A percentile compares a stretch with the other conserved stretches of the same genome.
Evolutionary conservation across 192 early-diverging fungal species (phyloP).

Genomic region (Backusella parvicylindrica): DNA sequence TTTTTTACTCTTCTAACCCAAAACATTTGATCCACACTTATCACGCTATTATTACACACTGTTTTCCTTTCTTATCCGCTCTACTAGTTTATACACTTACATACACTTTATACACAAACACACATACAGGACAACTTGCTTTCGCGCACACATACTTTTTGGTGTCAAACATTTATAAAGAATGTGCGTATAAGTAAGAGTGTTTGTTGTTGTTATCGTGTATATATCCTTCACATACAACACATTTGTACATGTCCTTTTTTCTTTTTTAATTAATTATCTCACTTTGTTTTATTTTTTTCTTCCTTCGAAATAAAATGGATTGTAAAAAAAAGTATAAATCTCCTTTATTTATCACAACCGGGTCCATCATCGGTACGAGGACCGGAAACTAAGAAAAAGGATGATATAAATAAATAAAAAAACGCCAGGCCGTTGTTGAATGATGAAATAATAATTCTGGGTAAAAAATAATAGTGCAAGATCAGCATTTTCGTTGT

Average conservation of each 20-base stretch:
- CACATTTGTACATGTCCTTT: background rate
- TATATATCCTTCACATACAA: background rate
- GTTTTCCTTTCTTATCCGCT: too few relatives aligned
- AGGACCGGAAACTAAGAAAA: background rate
- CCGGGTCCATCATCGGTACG: background rate
- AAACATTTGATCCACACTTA: too few relatives aligned
- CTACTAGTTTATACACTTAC: too few relatives aligned
- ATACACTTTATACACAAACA: background rate
- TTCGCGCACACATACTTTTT: background rate
- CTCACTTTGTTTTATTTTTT: background rate
- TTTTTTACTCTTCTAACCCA: too few relatives aligned
- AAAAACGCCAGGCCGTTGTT: background rate
- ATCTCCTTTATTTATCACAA: background rate
- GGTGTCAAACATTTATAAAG: too few relatives aligned
- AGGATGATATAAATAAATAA: too few relatives aligned
- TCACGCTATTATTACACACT: too few relatives aligned
- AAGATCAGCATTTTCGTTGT: background rate
- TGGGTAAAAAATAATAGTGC: background rate
- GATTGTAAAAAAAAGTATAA: background rate
- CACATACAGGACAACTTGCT: background rate
- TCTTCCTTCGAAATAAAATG: background rate
- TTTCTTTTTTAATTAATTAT: background rate
- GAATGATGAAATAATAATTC: background rate
- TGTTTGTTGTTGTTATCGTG: background rate
- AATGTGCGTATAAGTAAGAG: too few relatives aligned